Conservation (phyloP, 345 rosid species). For the Lagerstroemia speciosa region DNA sequence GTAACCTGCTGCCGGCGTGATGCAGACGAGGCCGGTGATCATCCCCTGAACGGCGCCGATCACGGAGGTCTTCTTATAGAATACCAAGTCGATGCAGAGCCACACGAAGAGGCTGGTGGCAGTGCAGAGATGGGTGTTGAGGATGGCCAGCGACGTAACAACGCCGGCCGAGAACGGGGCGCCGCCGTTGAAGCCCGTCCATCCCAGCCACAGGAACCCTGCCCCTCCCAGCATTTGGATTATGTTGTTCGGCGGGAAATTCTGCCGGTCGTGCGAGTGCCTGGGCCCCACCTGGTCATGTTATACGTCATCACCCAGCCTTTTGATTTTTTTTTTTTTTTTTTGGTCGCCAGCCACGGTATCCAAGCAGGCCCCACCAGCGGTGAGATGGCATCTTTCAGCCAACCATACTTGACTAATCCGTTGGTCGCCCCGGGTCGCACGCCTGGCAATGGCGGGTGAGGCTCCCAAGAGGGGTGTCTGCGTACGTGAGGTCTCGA, state of each 20-base stretch:
- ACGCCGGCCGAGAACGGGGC: constrained; percentile 30
- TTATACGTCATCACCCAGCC: background rate
- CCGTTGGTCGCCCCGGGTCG: too few species aligned
- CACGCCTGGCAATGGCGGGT: too few species aligned
- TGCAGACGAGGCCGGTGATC: constrained; percentile 65
- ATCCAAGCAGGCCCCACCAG: too few species aligned
- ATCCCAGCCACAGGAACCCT: constrained; percentile 59
- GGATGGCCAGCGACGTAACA: constrained; percentile 34
- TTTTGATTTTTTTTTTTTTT: too few species aligned
- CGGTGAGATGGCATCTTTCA: too few species aligned
- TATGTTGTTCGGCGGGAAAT: constrained; percentile 63
- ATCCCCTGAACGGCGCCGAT: constrained; percentile 58
- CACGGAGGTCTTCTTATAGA: constrained; percentile 48
- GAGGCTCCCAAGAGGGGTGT: too few species aligned
- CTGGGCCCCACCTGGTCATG: constrained; percentile 42
- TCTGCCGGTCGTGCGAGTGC: constrained; percentile 42
- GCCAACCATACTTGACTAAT: too few species aligned
- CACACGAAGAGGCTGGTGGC: constrained; percentile 50
- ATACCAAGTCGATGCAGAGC: constrained; percentile 48
- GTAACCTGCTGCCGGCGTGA: constrained; percentile 55
- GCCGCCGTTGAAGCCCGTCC: constrained; percentile 68
- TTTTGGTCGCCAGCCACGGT: too few species aligned
- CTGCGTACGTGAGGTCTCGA: too few species aligned
- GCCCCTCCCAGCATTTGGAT: constrained; percentile 57
- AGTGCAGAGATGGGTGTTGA: constrained; percentile 50